Evolutionary conservation across 192 early-diverging fungal species (phyloP), one percentile per base, ranked within the genome.

Genomic region (Endogone sp.): DNA sequence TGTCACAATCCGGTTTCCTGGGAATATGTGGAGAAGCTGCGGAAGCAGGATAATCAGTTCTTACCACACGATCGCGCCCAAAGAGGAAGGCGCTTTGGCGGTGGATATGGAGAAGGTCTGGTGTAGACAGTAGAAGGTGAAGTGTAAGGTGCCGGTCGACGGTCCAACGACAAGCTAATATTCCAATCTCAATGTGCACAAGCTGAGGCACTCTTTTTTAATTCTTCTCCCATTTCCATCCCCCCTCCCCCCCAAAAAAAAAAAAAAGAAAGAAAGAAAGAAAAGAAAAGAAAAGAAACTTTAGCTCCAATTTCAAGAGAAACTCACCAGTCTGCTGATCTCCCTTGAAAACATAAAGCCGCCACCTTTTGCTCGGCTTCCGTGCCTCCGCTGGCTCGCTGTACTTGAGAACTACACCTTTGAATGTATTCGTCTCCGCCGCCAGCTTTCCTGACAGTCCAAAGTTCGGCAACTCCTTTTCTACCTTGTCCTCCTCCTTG

Each of bases 341-440:
- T 49, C 92, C 92, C 71, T 99, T 99, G 75, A 98, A 99, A 2
- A 97, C 92, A 73, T 97, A 97, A 23, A 99, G 75, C 61, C 95
- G 85, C 88, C 90, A 97, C 64, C 80, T 82, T 27, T 80, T 73
- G 20, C 65, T 82, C 6, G 95, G 93, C 61, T 88, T 90, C 26
- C 92, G 81, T 0, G 95, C 94, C 74, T 99, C 97, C 0, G 89
- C 77, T 0, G 97, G 97, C 74, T 99, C 97, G 62, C 85, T 89
- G 74, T 96, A 96, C 75, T 98, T 97, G 24, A 98, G 75, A 44
- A 91, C 78, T 2, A 94, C 89, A 27, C 96, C 96, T 56, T 93
- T 95, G 60, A 86, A 86, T 0, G 89, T 94, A 74, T 96, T 96
- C 25, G 89, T 86, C 58, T 98, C 97, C 9, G 91, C 91, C 2